A percentile compares a stretch with the other conserved stretches of the same genome.
Evolutionary conservation across 179 eudicot species (phyloP).

Genomic region (Patellifolia procumbens): DNA sequence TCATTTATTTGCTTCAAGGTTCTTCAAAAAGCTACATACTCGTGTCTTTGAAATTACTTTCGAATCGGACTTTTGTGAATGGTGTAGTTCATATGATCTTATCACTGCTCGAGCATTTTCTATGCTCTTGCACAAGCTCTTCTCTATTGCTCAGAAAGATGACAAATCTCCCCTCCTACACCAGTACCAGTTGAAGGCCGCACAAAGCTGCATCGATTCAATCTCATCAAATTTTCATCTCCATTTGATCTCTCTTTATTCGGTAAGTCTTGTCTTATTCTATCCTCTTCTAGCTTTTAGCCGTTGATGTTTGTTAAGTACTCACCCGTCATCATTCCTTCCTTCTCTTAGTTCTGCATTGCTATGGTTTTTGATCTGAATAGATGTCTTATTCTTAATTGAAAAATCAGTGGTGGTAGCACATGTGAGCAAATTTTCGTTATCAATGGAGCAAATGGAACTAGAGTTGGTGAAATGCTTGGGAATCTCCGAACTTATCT

Average conservation of each 20-base stretch:
- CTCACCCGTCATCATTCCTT: constrained; percentile 19
- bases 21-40: constrained; percentile 6
- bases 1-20: not conserved
- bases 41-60: not conserved
- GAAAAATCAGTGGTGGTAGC: constrained; percentile 6
- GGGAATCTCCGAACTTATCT: not conserved
- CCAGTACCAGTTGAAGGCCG: constrained; percentile 74
- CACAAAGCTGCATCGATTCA: constrained; percentile 58
- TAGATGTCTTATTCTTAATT: constrained; percentile 12
- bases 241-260: constrained; percentile 36
- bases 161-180: constrained; percentile 59
- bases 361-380: constrained; percentile 16
- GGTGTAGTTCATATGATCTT: constrained; percentile 9
- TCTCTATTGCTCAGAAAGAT: constrained; percentile 41
- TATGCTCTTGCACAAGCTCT: constrained; percentile 25
- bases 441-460: constrained; percentile 13
- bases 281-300: constrained; percentile 24
- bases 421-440: constrained; percentile 1
- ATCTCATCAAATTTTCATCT: constrained; percentile 49
- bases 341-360: constrained; percentile 25
- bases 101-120: constrained; percentile 19
- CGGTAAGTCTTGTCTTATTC: constrained; percentile 42
- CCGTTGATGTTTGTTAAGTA: constrained; percentile 6
- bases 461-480: not conserved
- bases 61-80: constrained; percentile 5